phyloP scores from a whole-genome alignment of 2,329 filamentous ascomycete genomes.

The Stachybotrys echinatus region DNA sequence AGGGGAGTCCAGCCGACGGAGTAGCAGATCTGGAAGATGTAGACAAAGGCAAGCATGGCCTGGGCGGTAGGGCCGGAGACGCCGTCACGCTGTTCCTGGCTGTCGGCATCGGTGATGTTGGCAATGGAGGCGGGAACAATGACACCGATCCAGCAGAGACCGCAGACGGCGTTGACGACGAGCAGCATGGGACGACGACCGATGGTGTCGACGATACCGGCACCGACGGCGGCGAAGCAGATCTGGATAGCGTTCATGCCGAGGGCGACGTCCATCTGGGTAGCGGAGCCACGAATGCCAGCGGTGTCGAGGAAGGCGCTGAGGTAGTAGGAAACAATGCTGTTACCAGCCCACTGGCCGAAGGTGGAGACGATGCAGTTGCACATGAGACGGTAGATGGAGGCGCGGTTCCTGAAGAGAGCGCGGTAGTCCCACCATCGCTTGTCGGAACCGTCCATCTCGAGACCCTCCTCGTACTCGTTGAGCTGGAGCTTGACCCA shows the following conservation, averaged over 20 bases:
- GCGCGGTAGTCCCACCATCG: constrained; percentile 43
- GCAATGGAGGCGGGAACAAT: constrained; percentile 36
- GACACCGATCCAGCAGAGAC: constrained; percentile 43
- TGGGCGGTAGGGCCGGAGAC: constrained; percentile 27
- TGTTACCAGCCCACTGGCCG: constrained; percentile 33
- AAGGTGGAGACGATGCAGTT: constrained; percentile 38
- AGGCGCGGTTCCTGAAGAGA: constrained; percentile 31
- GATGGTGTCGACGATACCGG: constrained; percentile 40
- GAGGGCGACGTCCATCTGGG: constrained; percentile 41
- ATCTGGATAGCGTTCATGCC: constrained; percentile 44
- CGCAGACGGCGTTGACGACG: constrained; percentile 38
- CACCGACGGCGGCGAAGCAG: constrained; percentile 40
- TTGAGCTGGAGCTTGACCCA: constrained; percentile 30
- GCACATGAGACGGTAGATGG: constrained; percentile 38
- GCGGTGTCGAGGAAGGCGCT: constrained; percentile 43
- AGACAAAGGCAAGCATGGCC: constrained; percentile 41
- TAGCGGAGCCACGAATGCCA: constrained; percentile 32
- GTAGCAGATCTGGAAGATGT: constrained; percentile 28
- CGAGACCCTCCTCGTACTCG: constrained; percentile 39
- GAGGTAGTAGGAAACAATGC: constrained; percentile 43
- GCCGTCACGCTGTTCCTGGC: constrained; percentile 15
- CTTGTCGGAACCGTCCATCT: constrained; percentile 40
- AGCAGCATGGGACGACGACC: constrained; percentile 48
- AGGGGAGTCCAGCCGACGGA: constrained; percentile 33
- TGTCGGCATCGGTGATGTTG: constrained; percentile 19